Percentiles rank a stretch among this genome's conserved stretches.
Conservation (phyloP, 345 rosid genomes). For the thale cress (Arabidopsis thaliana) region DNA sequence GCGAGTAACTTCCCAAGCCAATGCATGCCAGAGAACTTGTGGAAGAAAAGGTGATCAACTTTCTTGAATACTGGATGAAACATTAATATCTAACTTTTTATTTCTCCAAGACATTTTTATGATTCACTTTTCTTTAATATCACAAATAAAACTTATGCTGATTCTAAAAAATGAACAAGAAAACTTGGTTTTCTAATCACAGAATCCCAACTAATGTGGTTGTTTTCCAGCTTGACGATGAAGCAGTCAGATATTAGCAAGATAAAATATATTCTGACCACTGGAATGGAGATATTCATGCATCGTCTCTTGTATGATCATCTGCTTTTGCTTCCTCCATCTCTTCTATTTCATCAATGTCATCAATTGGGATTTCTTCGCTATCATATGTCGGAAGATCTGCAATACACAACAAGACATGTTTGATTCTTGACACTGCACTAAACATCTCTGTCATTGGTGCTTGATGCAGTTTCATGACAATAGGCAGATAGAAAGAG, state of each 20-base stretch:
- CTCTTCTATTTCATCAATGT: constrained; percentile 74
- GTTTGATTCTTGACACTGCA: not conserved
- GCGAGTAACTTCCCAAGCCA: constrained; percentile 10
- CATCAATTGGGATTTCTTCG: constrained; percentile 81
- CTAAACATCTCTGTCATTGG: constrained; percentile 11
- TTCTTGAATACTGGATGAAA: constrained; percentile 6
- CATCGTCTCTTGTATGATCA: constrained; percentile 39
- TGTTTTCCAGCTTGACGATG: constrained; percentile 10
- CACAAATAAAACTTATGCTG: not conserved
- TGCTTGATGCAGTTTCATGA: not conserved
- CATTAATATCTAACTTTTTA: constrained; percentile 2
- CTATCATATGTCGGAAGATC: constrained; percentile 49
- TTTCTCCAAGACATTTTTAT: not conserved
- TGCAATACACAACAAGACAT: constrained; percentile 38
- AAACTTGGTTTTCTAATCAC: not conserved
- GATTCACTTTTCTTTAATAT: not conserved
- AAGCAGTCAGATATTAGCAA: constrained; percentile 1
- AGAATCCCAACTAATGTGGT: constrained; percentile 2
- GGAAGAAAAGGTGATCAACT: not conserved
- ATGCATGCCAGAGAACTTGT: constrained; percentile 34
- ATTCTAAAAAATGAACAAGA: not conserved
- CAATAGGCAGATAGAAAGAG: not conserved
- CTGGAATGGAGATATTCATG: constrained; percentile 11
- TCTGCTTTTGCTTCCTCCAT: constrained; percentile 44
- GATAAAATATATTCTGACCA: constrained; percentile 7